Evolutionary conservation across 2,329 filamentous ascomycete species (phyloP).

Genomic region (Didymella segeticola): DNA sequence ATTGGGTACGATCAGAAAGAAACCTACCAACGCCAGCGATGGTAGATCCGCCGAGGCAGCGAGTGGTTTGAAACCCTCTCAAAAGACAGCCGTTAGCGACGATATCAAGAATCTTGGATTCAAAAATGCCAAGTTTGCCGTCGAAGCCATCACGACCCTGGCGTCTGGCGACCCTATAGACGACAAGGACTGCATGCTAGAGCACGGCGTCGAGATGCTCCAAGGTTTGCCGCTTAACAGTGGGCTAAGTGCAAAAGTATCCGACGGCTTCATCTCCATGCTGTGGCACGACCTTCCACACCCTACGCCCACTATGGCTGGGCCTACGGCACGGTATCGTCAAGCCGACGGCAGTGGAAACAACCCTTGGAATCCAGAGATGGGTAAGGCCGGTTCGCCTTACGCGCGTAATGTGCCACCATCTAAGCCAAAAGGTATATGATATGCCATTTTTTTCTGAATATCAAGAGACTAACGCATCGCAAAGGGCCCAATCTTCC

Average conservation of each 20-base stretch:
- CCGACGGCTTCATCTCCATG: slow-evolving; percentile 61
- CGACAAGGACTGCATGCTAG: slow-evolving; percentile 58
- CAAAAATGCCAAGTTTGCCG: slow-evolving; percentile 50
- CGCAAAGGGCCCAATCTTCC: slow-evolving; percentile 51
- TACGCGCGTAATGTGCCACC: slow-evolving; percentile 66
- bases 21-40: slow-evolving; percentile 57
- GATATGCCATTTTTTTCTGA: slow-evolving; percentile 28
- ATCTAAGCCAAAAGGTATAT: slow-evolving; percentile 54
- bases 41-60: slow-evolving; percentile 48
- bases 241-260: slow-evolving; percentile 56
- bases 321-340: slow-evolving; percentile 54
- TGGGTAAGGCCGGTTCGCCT: slow-evolving; percentile 61
- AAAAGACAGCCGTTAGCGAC: slow-evolving; percentile 44
- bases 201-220: slow-evolving; percentile 61
- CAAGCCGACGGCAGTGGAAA: slow-evolving; percentile 52
- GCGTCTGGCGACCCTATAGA: slow-evolving; percentile 69
- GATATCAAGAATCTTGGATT: slow-evolving; percentile 65
- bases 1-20: slow-evolving; percentile 55
- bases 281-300: slow-evolving; percentile 62
- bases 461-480: slow-evolving; percentile 31
- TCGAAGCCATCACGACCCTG: slow-evolving; percentile 69
- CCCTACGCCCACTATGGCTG: slow-evolving; percentile 56
- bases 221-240: slow-evolving; percentile 59
- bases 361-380: slow-evolving; percentile 59
- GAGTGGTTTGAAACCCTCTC: slow-evolving; percentile 27